A percentile compares a stretch with the other conserved stretches of the same genome.
phyloP scores from a whole-genome alignment of 306 rosid genomes.

The Acmispon strigosus region DNA sequence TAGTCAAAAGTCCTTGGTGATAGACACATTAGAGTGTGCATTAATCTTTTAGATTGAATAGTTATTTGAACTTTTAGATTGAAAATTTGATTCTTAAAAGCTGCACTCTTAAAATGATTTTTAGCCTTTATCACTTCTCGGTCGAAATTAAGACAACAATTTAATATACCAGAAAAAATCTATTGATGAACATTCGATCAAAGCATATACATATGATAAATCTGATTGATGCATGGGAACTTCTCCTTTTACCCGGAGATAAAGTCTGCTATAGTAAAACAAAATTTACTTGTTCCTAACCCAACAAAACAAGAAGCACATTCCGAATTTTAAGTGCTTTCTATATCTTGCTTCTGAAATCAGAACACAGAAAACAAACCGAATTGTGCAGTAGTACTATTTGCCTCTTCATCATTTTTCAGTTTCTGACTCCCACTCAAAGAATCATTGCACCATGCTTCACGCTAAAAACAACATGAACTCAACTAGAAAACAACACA shows the following conservation, averaged over 20 bases:
- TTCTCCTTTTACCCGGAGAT: constrained; percentile 23
- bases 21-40: background rate
- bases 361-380: background rate
- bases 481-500: background rate
- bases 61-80: too few species aligned
- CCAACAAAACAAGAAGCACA: background rate
- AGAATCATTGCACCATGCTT: constrained; percentile 48
- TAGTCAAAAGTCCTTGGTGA: background rate
- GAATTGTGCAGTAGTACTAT: background rate
- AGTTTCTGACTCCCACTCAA: constrained; percentile 31
- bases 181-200: constrained; percentile 1
- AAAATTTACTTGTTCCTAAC: background rate
- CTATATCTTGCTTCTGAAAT: background rate
- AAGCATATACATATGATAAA: constrained; percentile 17
- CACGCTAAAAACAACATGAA: constrained; percentile 14
- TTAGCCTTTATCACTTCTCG: too few species aligned
- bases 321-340: background rate
- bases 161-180: background rate
- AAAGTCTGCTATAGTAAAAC: constrained; percentile 6
- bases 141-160: too few species aligned
- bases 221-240: constrained; percentile 41
- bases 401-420: constrained; percentile 26
- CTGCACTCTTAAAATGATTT: too few species aligned
- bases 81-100: too few species aligned
- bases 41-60: too few species aligned